Base-by-base conservation (phyloP, 169 alveolate genomes). In the Plasmodium yoelii region DNA sequence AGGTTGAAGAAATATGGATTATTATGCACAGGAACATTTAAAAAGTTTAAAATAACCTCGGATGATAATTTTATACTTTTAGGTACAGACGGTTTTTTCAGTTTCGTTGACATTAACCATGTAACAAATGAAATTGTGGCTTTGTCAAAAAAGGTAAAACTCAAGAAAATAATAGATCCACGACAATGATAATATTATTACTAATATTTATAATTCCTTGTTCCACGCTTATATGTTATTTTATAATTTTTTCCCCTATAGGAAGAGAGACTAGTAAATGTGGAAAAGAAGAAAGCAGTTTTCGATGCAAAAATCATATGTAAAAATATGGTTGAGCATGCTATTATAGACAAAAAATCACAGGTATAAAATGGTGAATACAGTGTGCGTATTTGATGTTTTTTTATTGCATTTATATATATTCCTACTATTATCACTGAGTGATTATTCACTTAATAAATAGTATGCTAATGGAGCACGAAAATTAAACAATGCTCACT, bases 1-100 rank as follows among this genome's bases (percentile, higher is more conserved):
- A 94, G 97, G 64, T 84, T 95, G 68, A 95, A 95, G 92, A 86
- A 92, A 8, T 95, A 93, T 68, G 97, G 97, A 10, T 93, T 95
- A 53, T 70, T 91, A 34, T 93, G 97, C 65, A 86, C 91, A 24
- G 97, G 96, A 22, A 73, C 97, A 9, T 90, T 92, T 69, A 75
- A 92, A 47, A 95, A 94, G 57, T 87, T 94, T 26, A 47, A 87
- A 13, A 69, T 95, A 19, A 94, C 77, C 39, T 75, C 87, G 9
- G 93, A 94, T 28, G 98, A 97, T 87, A 98, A 97, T 75, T 98
- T 98, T 91, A 93, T 98, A 42, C 88, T 98, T 68, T 71, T 98
- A 84, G 99, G 98, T 10, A 98, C 99, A 75, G 99, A 98, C 94
- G 99, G 99, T 5, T 97, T 98, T 59, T 98, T 99, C 98, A 98